These are phyloP conservation scores for Aspergillus amoenus DNA, from an alignment of 2,329 filamentous ascomycete species.

Conservation along the genomic window DNA sequence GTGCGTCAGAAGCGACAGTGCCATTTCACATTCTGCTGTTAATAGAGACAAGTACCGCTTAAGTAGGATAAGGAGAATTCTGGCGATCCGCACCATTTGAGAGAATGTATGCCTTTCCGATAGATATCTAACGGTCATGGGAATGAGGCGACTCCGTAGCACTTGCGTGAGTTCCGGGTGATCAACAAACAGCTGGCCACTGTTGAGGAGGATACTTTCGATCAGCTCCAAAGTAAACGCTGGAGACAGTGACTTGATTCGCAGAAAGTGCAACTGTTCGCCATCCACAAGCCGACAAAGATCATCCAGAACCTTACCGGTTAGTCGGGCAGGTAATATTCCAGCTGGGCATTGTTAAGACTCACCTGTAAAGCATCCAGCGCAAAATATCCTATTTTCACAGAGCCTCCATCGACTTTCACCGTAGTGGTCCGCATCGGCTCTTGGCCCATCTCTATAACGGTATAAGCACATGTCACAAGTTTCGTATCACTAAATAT, in stretches of 20 bases:
- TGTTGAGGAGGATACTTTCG: slow-evolving; percentile 83
- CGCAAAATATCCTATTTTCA: slow-evolving; percentile 71
- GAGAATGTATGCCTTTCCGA: slow-evolving; percentile 78
- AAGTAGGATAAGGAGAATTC: slow-evolving; percentile 79
- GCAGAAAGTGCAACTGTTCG: slow-evolving; percentile 77
- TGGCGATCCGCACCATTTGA: slow-evolving; percentile 75
- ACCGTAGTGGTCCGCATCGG: slow-evolving; percentile 63
- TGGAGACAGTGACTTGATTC: slow-evolving; percentile 73
- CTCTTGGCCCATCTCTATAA: slow-evolving; percentile 43
- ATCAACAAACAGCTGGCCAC: slow-evolving; percentile 72
- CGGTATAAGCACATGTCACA: slow-evolving; percentile 7
- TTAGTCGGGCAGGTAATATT: background rate
- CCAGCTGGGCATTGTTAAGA: background rate
- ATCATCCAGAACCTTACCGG: slow-evolving; percentile 73
- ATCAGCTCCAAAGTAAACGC: slow-evolving; percentile 89
- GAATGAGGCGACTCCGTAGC: slow-evolving; percentile 75
- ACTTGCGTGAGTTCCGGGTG: slow-evolving; percentile 81
- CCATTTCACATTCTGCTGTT: slow-evolving; percentile 76
- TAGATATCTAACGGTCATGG: slow-evolving; percentile 74
- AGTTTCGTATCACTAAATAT: background rate
- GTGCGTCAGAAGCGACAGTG: slow-evolving; percentile 77
- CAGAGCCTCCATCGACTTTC: slow-evolving; percentile 61
- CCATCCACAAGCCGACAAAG: slow-evolving; percentile 85
- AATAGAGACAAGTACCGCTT: slow-evolving; percentile 74
- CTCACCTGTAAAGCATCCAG: slow-evolving; percentile 77